Base-by-base conservation (phyloP, 805 yeast genomes). In the Pichia eremophila region DNA sequence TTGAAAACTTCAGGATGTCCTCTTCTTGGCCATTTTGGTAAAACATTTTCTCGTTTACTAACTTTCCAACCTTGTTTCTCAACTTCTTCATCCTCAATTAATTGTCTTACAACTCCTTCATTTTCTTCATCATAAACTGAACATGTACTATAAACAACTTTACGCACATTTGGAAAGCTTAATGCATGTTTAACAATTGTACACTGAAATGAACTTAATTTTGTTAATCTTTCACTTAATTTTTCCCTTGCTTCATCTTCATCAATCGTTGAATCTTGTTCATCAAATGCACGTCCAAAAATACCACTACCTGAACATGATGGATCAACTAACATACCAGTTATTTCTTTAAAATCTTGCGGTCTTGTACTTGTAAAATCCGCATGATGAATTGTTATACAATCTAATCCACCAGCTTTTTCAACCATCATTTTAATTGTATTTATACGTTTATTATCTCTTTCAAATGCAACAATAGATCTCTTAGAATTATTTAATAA, bases 291-390 rank as follows among this genome's bases (percentile, higher is more conserved):
- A 36, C 95, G 70, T n/a, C 97, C 96, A 68, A 91, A 91, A 39
- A 93, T 93, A 4, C 99, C 99, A 42, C 95, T 84, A 0, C 99
- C 99, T 25, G 96, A 88, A 64, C 99, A 93, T 4, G 96, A 87
- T 0, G 99, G 99, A 64, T 93, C 99, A 3, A 93, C 95, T 2
- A 93, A 72, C 39, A 93, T 67, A 0, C 95, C 96, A 0, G 87
- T 81, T 5, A 88, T 84, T 17, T 77, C 74, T 1, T 74, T 68
- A 51, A 71, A 85, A 41, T 82, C 83, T 1, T 56, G 56, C 0
- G 93, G 85, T 25, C 73, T 68, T 2, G 77, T 66, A 4, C 71
- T 59, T 10, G 89, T 82, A 60, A 85, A 85, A 63, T 85, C 95
- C 29, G 68, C 70, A 28, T 71, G 70, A 18, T 65, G 63, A 28